Base-by-base conservation (phyloP, 495 filamentous ascomycete genomes). In the Penicillium psychrofluorescens region DNA sequence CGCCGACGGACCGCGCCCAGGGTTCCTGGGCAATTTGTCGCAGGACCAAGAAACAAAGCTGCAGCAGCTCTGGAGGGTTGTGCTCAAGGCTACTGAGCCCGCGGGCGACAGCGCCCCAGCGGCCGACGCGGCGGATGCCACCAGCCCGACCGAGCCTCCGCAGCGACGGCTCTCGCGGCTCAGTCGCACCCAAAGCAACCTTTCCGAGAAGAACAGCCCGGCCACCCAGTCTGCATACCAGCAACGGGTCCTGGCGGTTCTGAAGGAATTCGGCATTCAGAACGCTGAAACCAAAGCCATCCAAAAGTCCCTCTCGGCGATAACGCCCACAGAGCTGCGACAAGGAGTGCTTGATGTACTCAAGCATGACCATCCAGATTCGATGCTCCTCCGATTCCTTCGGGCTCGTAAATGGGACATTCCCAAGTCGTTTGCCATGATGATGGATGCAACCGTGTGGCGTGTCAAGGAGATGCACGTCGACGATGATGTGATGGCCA, bases 391-490 rank as follows among this genome's bases (percentile, higher is more conserved):
- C 36, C 84, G 92, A 13, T 98, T 95, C 59, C 68, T 98, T 38
- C 77, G 92, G 30, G 92, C 92, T 12, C 76, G 92, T 27, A 97
- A 97, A 62, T 98, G 92, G 92, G 85, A 96, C 55, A 78, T 95
- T 11, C 80, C 89, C 32, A 88, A 85, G 55, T 88, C 90, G 8
- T 77, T 96, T 22, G 76, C 88, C 34, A 96, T 97, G 92, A 68
- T 95, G 65, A 77, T 95, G 41, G 81, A 83, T 3, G 90, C 91
- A 0, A 86, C 95, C 76, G 79, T 85, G 50, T 98, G 91, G 92
- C 78, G 92, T 32, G 63, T 75, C 7, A 74, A 79, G 43, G 86
- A 90, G 45, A 79, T 86, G 66, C 78, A 85, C 35, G 88, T 96
- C 9, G 84, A 95, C 56, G 80, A 85, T 29, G 86, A 87, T 46